phyloP scores from a whole-genome alignment of 148 eudicot species.

The Rhododendron simsii region DNA sequence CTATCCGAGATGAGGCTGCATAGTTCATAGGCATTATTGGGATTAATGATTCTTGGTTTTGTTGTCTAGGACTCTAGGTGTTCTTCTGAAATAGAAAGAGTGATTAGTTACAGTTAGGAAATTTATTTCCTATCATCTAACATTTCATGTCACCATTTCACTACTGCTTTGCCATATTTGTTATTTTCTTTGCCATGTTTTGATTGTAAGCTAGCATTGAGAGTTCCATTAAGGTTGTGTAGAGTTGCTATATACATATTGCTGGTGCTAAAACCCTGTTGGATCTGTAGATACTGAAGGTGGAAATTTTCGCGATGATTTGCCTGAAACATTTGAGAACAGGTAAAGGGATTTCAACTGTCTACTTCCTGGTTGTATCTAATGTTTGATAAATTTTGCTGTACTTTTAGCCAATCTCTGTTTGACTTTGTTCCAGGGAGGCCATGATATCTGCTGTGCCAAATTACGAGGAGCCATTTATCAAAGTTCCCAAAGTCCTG shows the following conservation, averaged over 20 bases:
- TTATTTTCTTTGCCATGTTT: background rate
- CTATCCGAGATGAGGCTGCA: background rate
- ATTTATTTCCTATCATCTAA: background rate
- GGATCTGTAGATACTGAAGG: constrained; percentile 63
- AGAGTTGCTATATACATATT: background rate
- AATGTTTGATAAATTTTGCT: background rate
- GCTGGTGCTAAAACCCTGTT: constrained; percentile 7
- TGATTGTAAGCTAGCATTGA: background rate
- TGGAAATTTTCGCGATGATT: constrained; percentile 64
- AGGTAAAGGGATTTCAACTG: constrained; percentile 30
- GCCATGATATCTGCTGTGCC: constrained; percentile 72
- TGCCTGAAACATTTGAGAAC: constrained; percentile 66
- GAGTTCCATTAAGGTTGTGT: background rate
- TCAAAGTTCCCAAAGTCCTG: constrained; percentile 88
- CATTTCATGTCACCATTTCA: background rate
- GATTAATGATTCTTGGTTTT: background rate
- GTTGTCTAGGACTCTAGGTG: background rate
- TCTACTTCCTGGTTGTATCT: background rate
- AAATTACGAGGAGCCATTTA: constrained; percentile 73
- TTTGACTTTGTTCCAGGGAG: constrained; percentile 39
- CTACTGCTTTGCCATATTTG: background rate
- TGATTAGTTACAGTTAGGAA: background rate
- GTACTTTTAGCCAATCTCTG: background rate
- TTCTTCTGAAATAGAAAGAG: too few relatives aligned
- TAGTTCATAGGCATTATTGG: too few relatives aligned